These are phyloP conservation scores for Didymella glomerata DNA, from an alignment of 2,329 filamentous ascomycete genomes.

Conservation along the genomic window DNA sequence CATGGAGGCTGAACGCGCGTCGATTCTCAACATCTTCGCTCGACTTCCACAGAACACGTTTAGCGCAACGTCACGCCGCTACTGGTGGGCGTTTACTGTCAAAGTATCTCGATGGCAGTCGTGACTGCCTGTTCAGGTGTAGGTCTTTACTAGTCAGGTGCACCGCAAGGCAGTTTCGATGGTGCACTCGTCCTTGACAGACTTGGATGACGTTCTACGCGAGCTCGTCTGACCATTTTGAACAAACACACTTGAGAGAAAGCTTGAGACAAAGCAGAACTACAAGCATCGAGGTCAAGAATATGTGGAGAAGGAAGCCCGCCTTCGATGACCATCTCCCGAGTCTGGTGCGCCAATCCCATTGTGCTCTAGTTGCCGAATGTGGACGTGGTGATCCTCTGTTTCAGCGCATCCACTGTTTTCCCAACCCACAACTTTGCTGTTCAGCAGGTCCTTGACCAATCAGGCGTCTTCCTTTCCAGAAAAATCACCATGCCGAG, in stretches of 20 bases:
- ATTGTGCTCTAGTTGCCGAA: constrained; percentile 2
- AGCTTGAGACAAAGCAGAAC: neutral
- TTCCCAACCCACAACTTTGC: neutral
- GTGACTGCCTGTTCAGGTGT: neutral
- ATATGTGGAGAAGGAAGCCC: neutral
- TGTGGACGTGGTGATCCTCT: neutral
- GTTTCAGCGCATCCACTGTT: neutral
- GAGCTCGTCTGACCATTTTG: no score
- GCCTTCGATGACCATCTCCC: neutral
- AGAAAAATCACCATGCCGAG: neutral
- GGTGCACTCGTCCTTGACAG: neutral
- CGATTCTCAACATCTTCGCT: neutral
- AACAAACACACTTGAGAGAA: no score
- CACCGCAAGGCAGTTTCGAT: neutral
- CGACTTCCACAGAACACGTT: neutral
- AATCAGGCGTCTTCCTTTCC: no score
- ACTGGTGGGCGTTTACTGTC: neutral
- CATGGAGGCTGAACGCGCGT: constrained; percentile 9
- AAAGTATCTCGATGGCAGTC: neutral
- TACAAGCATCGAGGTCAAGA: neutral
- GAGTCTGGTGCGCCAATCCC: neutral
- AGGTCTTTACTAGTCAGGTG: neutral
- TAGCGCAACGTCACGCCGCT: neutral
- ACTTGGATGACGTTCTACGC: neutral
- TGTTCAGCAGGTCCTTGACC: neutral